Conservation (phyloP, 768 basidiomycete genomes). For the Serendipita sp. region DNA sequence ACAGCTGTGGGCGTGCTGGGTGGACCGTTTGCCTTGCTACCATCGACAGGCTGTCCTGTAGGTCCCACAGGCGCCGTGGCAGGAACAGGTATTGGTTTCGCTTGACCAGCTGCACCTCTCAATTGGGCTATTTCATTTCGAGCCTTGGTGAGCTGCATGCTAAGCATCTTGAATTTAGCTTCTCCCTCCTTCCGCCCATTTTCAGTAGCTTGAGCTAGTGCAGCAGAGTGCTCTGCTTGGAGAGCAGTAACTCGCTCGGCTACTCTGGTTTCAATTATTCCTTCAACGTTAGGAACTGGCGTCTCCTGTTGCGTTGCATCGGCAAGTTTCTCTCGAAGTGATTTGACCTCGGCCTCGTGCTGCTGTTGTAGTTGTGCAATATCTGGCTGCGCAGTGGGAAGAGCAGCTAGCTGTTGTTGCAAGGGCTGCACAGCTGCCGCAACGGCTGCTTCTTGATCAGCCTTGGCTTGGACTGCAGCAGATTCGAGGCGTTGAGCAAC, state of each 20-base stretch:
- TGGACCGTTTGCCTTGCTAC: neutral
- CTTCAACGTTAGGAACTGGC: neutral
- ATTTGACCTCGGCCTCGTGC: neutral
- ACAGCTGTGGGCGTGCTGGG: neutral
- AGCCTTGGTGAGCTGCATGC: neutral
- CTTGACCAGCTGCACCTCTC: neutral
- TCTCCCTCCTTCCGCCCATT: neutral
- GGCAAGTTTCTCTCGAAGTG: neutral
- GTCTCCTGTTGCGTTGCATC: neutral
- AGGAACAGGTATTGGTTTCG: neutral
- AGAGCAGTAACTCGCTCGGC: neutral
- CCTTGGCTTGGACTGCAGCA: neutral
- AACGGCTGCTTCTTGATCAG: neutral
- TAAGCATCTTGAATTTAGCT: slow-evolving; percentile 1
- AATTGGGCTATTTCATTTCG: neutral
- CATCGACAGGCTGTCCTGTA: neutral
- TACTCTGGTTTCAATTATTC: neutral
- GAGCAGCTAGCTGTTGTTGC: neutral
- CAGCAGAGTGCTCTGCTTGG: neutral
- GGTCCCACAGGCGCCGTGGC: neutral
- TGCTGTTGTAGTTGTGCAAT: neutral
- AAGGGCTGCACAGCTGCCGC: neutral
- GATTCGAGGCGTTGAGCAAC: neutral
- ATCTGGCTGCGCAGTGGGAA: neutral
- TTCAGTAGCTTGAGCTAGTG: neutral